Base-by-base conservation (phyloP, 345 rosid genomes). In the Microcos paniculata region DNA sequence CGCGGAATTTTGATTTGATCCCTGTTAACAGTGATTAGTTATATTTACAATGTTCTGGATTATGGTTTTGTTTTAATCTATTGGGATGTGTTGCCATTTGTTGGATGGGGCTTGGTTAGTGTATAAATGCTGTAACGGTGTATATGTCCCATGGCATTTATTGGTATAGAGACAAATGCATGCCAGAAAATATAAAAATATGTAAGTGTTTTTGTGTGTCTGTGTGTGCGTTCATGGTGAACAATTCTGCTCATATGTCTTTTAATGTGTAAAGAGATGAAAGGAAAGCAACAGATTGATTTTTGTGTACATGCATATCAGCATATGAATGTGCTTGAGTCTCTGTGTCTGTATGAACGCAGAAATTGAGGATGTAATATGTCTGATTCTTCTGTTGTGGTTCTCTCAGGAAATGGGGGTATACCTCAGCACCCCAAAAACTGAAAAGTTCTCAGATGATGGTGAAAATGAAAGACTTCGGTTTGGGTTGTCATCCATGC, bases 401-500 rank as follows among this genome's bases (percentile, higher is more conserved):
- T 61, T 76, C 30, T 52, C 76, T 80, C 67, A 57, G 80, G 76
- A 80, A 78, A 92, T 92, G 96, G 96, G 96, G 74, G 82, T 89
- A 71, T 92, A 92, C 61, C 84, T 92, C 64, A 92, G 96, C 79
- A 72, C 94, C 80, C 97, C 97, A 0, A 92, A 86, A 64, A 89
- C 94, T 19, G 97, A 92, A 19, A 92, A 92, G 77, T 82, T 78
- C 78, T 91, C 94, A 2, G 96, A 91, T 33, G 91, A 91, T 76
- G 91, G 90, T 71, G 91, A 87, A 75, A 92, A 87, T 85, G 88
- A 77, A 35, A 83, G 59, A 66, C 86, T 92, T 30, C 85, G 81
- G 78, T 92, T 79, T 76, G 97, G 97, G 31, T 73, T 88, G 78
- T 89, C 96, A 0, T 91, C 94, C 52, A 92, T 92, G 96, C 97